A percentile compares a stretch with the other conserved stretches of the same genome.
phyloP scores from a whole-genome alignment of 192 early-diverging fungal genomes.

The Geosiphon pyriformis region DNA sequence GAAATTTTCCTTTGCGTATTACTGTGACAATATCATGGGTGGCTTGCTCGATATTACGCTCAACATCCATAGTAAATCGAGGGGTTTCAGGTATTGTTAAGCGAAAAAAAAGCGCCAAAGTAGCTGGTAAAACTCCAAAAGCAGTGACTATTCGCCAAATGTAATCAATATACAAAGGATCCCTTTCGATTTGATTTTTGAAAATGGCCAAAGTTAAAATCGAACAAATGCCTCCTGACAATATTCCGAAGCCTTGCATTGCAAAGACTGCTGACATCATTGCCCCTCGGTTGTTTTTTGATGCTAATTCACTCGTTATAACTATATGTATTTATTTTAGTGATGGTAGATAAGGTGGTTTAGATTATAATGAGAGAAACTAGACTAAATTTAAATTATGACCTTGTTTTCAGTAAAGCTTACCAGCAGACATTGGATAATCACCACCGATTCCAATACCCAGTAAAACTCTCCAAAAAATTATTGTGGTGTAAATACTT shows the following conservation, averaged over 20 bases:
- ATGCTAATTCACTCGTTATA: slow-evolving; percentile 87
- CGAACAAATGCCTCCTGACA: slow-evolving; percentile 66
- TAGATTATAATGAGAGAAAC: not conserved
- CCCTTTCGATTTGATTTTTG: slow-evolving; percentile 55
- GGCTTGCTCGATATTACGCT: slow-evolving; percentile 47
- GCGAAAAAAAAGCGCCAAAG: slow-evolving; percentile 79
- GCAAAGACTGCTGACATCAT: slow-evolving; percentile 84
- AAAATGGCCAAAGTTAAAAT: slow-evolving; percentile 63
- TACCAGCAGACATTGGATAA: slow-evolving; percentile 85
- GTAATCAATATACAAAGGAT: slow-evolving; percentile 66
- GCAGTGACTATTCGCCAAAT: slow-evolving; percentile 86
- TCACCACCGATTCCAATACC: slow-evolving; percentile 94
- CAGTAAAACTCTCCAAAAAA: slow-evolving; percentile 86
- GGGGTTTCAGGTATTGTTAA: slow-evolving; percentile 81
- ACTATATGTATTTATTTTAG: slow-evolving; percentile 36
- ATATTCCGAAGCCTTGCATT: slow-evolving; percentile 87
- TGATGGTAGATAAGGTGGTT: not conserved
- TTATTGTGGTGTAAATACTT: slow-evolving; percentile 53
- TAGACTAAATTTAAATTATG: not conserved
- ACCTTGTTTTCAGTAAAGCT: not conserved
- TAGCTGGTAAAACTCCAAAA: slow-evolving; percentile 71
- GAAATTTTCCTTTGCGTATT: slow-evolving; percentile 40
- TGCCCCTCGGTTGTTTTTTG: slow-evolving; percentile 67
- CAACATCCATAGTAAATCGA: slow-evolving; percentile 61
- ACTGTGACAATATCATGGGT: slow-evolving; percentile 42